Percentiles rank a stretch among this genome's conserved stretches.
phyloP scores from a whole-genome alignment of 78 protist species.

The Polysphondylium violaceum region DNA sequence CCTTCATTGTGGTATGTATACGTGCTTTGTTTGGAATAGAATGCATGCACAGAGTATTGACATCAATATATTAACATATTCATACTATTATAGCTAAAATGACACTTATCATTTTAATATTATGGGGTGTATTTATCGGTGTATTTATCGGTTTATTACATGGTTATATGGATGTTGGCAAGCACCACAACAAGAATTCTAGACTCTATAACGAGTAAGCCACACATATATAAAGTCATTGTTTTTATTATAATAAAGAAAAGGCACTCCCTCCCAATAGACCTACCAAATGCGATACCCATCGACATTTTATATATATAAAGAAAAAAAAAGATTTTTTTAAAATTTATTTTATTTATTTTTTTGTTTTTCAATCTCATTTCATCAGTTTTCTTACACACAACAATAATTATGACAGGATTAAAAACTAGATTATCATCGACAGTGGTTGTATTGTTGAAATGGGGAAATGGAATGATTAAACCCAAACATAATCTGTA shows the following conservation, averaged over 20 bases:
- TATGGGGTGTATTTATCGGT: conserved; percentile 39
- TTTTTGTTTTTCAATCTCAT: not conserved
- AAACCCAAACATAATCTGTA: conserved; percentile 6
- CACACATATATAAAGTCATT: too few relatives aligned
- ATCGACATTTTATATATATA: too few relatives aligned
- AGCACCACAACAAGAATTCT: too few relatives aligned
- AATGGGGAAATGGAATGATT: conserved; percentile 25
- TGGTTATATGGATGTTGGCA: too few relatives aligned
- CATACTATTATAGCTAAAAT: conserved; percentile 9
- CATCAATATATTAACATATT: too few relatives aligned
- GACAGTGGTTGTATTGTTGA: conserved; percentile 29
- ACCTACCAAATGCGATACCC: too few relatives aligned
- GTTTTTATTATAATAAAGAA: too few relatives aligned
- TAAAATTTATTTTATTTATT: not conserved
- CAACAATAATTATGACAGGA: not conserved
- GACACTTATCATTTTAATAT: conserved; percentile 12
- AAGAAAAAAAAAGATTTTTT: too few relatives aligned
- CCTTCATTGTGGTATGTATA: not conserved
- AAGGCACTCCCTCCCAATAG: too few relatives aligned
- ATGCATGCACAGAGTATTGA: too few relatives aligned
- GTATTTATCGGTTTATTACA: conserved; percentile 26
- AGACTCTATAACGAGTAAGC: too few relatives aligned
- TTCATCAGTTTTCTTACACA: not conserved
- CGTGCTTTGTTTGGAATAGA: too few relatives aligned
- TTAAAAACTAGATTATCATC: conserved; percentile 17